These are phyloP conservation scores for Colletotrichum tropicale DNA, from an alignment of 2,329 filamentous ascomycete genomes.

Conservation along the genomic window DNA sequence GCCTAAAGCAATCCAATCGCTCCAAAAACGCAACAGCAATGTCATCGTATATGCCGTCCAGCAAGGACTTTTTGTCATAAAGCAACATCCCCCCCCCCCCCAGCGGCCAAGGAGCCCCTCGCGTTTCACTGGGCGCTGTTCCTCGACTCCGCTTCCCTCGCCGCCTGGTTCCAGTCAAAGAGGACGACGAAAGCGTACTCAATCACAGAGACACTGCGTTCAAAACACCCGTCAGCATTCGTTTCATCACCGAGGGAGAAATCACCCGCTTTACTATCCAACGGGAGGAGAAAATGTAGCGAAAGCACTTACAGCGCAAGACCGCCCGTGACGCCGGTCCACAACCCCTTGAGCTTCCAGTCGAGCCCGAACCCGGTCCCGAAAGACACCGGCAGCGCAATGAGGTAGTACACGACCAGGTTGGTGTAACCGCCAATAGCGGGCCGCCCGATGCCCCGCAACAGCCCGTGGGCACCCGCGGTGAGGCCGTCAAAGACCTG, in stretches of 20 bases:
- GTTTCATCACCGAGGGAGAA: constrained; percentile 9
- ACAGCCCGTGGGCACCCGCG: constrained; percentile 80
- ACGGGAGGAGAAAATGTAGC: background rate
- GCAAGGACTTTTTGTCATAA: background rate
- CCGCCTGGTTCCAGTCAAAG: constrained; percentile 60
- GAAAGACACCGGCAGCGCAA: constrained; percentile 86
- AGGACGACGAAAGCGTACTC: constrained; percentile 58
- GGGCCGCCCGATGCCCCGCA: constrained; percentile 87
- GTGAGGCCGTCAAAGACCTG: constrained; percentile 87
- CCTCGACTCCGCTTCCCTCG: constrained; percentile 55
- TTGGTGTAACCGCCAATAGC: constrained; percentile 90
- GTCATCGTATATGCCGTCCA: background rate
- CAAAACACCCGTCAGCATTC: background rate
- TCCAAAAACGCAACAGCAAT: background rate
- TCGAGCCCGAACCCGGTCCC: constrained; percentile 75
- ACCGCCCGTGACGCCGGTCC: constrained; percentile 79
- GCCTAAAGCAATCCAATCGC: background rate
- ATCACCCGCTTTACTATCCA: background rate
- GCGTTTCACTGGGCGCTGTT: constrained; percentile 40
- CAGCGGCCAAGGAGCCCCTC: constrained; percentile 35
- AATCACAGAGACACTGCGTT: constrained; percentile 52
- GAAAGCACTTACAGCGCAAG: constrained; percentile 61
- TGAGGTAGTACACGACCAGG: constrained; percentile 81
- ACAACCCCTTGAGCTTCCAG: constrained; percentile 82
- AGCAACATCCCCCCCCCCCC: background rate